These are phyloP conservation scores for Annulohypoxylon maeteangense DNA, from an alignment of 495 filamentous ascomycete genomes.

Conservation along the genomic window DNA sequence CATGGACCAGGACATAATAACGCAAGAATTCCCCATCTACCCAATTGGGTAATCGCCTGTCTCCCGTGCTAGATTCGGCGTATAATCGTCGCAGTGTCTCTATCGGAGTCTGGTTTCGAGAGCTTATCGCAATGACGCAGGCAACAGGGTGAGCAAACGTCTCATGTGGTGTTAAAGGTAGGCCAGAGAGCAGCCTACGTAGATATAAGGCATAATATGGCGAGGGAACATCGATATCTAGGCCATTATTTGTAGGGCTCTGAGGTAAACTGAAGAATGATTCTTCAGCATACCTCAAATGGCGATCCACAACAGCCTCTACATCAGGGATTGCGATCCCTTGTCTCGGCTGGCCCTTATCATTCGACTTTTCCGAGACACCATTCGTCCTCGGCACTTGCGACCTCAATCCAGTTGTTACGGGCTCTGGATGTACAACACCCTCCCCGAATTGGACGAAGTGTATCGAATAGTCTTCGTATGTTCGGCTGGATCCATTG, in stretches of 20 bases:
- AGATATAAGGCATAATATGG: conserved; percentile 85
- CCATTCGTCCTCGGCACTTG: conserved; percentile 44
- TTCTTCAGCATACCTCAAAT: conserved; percentile 63
- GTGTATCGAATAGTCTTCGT: conserved; percentile 90
- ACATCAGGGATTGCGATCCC: conserved; percentile 52
- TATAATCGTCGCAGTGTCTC: conserved; percentile 87
- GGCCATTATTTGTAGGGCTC: conserved; percentile 50
- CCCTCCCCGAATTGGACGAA: conserved; percentile 77
- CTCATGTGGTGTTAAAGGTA: conserved; percentile 82
- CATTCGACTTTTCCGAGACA: conserved; percentile 29
- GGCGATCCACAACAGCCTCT: conserved; percentile 63
- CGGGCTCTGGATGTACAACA: conserved; percentile 61
- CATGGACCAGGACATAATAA: conserved; percentile 97
- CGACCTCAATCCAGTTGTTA: conserved; percentile 49
- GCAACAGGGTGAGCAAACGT: conserved; percentile 95
- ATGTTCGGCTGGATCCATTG: conserved; percentile 78
- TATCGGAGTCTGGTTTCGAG: conserved; percentile 79
- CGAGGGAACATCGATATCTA: conserved; percentile 57
- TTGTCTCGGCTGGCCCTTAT: conserved; percentile 19
- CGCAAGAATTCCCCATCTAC: conserved; percentile 88
- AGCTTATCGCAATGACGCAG: conserved; percentile 95
- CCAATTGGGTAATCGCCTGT: conserved; percentile 77
- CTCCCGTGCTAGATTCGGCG: conserved; percentile 74
- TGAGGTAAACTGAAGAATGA: conserved; percentile 55
- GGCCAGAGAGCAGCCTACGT: conserved; percentile 80